A percentile compares a stretch with the other conserved stretches of the same genome.
Evolutionary conservation across 441 rosid species (phyloP).

Genomic region (Gossypium trilobum): DNA sequence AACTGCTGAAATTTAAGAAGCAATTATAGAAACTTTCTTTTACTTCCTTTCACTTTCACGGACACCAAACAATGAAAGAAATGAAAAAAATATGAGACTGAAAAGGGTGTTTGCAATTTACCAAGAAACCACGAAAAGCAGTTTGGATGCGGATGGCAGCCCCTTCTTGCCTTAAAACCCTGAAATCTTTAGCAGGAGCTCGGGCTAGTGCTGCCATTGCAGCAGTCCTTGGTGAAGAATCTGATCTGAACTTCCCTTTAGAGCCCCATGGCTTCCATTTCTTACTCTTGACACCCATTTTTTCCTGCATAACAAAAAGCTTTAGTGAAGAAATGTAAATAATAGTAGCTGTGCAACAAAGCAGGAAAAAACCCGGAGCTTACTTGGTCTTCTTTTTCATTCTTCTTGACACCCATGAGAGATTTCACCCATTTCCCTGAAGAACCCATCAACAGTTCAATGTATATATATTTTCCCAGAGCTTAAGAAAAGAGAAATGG

Average conservation of each 20-base stretch:
- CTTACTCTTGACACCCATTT: conserved; percentile 43
- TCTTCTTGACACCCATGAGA: conserved; percentile 54
- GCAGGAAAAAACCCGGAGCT: conserved; percentile 10
- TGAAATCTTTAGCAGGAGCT: conserved; percentile 79
- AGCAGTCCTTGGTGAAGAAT: conserved; percentile 35
- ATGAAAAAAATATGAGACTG: background rate
- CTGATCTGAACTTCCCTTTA: conserved; percentile 48
- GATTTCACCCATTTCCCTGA: conserved; percentile 91
- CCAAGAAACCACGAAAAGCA: conserved; percentile 76
- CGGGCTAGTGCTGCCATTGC: conserved; percentile 76
- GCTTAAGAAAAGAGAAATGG: background rate
- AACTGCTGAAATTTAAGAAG: background rate
- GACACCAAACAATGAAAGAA: background rate
- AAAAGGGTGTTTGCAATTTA: conserved; percentile 20
- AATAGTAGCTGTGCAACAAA: background rate
- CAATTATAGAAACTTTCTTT: no score
- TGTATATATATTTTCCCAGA: background rate
- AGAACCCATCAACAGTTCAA: conserved; percentile 38
- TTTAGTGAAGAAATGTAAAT: background rate
- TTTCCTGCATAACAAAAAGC: conserved; percentile 28
- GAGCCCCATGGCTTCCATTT: conserved; percentile 81
- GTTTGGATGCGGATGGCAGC: conserved; percentile 79
- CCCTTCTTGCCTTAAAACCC: conserved; percentile 67
- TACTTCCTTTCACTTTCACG: conserved; percentile 10
- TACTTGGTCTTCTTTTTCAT: conserved; percentile 55